These are phyloP conservation scores for Stevia rebaudiana DNA, from an alignment of 140 eudicot species.

Conservation along the genomic window DNA sequence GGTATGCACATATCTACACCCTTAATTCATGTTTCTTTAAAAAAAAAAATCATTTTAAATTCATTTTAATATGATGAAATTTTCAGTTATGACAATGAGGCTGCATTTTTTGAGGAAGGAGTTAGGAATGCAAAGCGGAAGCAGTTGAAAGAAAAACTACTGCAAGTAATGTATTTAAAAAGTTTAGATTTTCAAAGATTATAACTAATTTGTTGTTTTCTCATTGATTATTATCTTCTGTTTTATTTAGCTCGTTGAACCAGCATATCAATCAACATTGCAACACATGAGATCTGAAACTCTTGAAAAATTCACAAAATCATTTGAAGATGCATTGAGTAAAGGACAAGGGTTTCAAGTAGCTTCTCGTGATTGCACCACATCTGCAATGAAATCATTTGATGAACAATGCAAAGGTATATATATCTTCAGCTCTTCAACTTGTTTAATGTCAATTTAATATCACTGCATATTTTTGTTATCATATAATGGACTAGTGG, in stretches of 20 bases:
- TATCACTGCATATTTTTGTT: not conserved
- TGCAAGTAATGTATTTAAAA: constrained; percentile 44
- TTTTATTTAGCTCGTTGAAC: constrained; percentile 63
- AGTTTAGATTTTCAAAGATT: not conserved
- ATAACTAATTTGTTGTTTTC: not conserved
- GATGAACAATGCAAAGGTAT: constrained; percentile 70
- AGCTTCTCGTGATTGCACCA: constrained; percentile 53
- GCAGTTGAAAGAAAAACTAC: constrained; percentile 70
- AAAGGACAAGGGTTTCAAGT: constrained; percentile 61
- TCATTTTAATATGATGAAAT: not conserved
- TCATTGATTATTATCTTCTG: constrained; percentile 1
- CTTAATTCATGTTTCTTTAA: not conserved
- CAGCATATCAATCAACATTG: constrained; percentile 61
- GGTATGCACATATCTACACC: constrained; percentile 39
- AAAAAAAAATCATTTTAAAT: not conserved
- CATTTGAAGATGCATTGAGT: constrained; percentile 62
- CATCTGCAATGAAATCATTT: constrained; percentile 38
- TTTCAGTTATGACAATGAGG: constrained; percentile 75
- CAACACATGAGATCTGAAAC: constrained; percentile 68
- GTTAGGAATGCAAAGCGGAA: constrained; percentile 68
- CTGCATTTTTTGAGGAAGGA: constrained; percentile 74
- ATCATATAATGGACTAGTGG: not conserved
- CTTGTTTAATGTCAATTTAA: not conserved
- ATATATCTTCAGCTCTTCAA: constrained; percentile 15
- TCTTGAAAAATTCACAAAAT: constrained; percentile 58